These are phyloP conservation scores for Solanum stenotomum DNA, from an alignment of 257 asterid species.

Conservation along the genomic window DNA sequence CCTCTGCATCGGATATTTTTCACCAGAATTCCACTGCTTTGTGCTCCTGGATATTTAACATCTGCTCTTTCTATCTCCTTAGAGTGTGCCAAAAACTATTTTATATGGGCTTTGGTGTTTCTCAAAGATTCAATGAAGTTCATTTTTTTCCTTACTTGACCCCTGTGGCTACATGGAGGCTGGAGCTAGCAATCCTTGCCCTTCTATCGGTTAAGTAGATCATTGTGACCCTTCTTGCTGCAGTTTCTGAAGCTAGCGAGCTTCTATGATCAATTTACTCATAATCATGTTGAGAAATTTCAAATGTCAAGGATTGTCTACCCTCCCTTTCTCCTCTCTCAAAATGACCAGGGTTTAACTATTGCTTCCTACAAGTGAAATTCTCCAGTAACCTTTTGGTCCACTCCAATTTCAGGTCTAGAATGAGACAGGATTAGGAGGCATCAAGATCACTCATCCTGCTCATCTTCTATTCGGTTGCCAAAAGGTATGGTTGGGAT, in stretches of 20 bases:
- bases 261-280: not conserved
- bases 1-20: not conserved
- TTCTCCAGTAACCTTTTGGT: not conserved
- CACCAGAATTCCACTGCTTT: not conserved
- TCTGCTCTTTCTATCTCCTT: not conserved
- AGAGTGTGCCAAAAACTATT: not conserved
- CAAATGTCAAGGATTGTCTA: not conserved
- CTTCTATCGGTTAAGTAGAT: not conserved
- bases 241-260: not conserved
- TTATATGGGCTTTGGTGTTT: not conserved
- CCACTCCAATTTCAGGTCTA: not conserved
- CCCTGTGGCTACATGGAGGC: not conserved
- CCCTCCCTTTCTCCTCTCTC: not conserved
- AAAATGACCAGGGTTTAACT: not conserved
- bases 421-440: not conserved
- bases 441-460: not conserved
- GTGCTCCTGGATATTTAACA: not conserved
- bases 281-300: not conserved
- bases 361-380: not conserved
- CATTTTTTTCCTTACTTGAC: not conserved
- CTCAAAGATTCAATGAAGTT: not conserved
- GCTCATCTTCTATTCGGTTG: not conserved
- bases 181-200: not conserved
- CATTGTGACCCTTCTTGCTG: not conserved
- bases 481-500: not conserved